A percentile compares a stretch with the other conserved stretches of the same genome.
Evolutionary conservation across 2,329 filamentous ascomycete species (phyloP).

Genomic region (Graphilbum sp.): DNA sequence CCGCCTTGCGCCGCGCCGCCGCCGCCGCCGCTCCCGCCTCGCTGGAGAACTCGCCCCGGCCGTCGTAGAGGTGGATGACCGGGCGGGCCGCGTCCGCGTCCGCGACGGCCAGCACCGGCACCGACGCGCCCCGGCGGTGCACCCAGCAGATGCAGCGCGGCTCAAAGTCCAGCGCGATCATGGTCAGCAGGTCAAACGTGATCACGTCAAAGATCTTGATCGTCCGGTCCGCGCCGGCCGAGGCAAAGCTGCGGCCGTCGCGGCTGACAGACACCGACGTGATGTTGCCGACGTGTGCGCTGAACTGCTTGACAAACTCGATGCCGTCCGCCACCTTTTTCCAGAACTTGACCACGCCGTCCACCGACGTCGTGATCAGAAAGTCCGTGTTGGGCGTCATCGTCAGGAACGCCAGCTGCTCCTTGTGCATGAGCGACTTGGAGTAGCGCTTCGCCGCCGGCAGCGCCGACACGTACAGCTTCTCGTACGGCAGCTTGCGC

Average conservation of each 20-base stretch:
- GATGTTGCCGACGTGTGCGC: constrained; percentile 75
- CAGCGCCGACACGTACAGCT: constrained; percentile 81
- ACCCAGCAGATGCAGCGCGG: constrained; percentile 85
- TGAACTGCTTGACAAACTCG: constrained; percentile 97
- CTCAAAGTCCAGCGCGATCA: constrained; percentile 59
- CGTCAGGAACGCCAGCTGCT: constrained; percentile 75
- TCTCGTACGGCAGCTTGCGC: constrained; percentile 81
- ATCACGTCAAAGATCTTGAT: constrained; percentile 71
- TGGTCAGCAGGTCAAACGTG: constrained; percentile 74
- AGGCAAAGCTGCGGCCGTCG: constrained; percentile 88
- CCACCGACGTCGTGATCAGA: constrained; percentile 79
- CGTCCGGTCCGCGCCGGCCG: constrained; percentile 61
- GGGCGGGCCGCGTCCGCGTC: constrained; percentile 61
- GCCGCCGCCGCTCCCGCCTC: neutral
- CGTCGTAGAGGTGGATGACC: constrained; percentile 72
- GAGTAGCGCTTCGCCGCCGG: constrained; percentile 72
- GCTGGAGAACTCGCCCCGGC: constrained; percentile 57
- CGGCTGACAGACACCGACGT: constrained; percentile 68
- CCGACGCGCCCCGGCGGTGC: constrained; percentile 70
- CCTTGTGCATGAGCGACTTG: constrained; percentile 96
- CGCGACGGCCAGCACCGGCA: constrained; percentile 73
- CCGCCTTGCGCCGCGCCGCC: constrained; percentile 25
- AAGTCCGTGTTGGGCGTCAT: constrained; percentile 89
- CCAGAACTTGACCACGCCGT: constrained; percentile 99
- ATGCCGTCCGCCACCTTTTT: constrained; percentile 84